phyloP scores from a whole-genome alignment of 2,329 filamentous ascomycete species.

The Fusarium sp. region DNA sequence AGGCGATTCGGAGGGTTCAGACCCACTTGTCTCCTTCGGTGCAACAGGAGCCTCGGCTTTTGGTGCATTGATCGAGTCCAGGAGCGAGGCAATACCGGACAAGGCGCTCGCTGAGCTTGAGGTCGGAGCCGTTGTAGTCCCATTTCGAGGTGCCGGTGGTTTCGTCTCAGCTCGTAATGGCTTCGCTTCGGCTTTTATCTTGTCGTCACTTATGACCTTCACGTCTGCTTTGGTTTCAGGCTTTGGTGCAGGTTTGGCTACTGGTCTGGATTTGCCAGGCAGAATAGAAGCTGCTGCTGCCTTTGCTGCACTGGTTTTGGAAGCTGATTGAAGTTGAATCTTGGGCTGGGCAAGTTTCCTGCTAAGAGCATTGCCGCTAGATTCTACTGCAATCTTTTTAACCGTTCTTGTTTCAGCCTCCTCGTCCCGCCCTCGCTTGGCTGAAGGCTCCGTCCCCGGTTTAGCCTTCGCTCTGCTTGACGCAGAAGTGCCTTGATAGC shows the following conservation, averaged over 20 bases:
- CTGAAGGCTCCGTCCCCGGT: conserved; percentile 38
- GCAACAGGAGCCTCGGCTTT: conserved; percentile 54
- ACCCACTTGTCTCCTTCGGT: conserved; percentile 58
- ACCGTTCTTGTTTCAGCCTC: conserved; percentile 50
- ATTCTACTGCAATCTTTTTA: conserved; percentile 55
- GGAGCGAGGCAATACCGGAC: conserved; percentile 62
- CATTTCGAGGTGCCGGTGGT: conserved; percentile 40
- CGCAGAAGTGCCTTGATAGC: conserved; percentile 52
- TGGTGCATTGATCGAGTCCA: conserved; percentile 59
- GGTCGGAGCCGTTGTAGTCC: conserved; percentile 35
- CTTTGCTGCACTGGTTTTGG: conserved; percentile 45
- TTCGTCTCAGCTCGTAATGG: conserved; percentile 44
- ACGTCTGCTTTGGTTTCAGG: conserved; percentile 42
- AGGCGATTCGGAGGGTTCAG: conserved; percentile 67
- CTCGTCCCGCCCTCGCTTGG: conserved; percentile 52
- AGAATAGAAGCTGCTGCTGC: conserved; percentile 48
- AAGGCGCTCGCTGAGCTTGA: conserved; percentile 43
- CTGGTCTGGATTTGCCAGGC: conserved; percentile 57
- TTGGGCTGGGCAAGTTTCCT: conserved; percentile 52
- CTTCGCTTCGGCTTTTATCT: conserved; percentile 43
- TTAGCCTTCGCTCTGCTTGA: conserved; percentile 51
- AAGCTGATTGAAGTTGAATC: conserved; percentile 42
- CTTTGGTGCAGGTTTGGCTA: conserved; percentile 53
- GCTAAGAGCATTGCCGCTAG: conserved; percentile 48
- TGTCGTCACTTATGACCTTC: conserved; percentile 44